Evolutionary conservation across 192 early-diverging fungal genomes (phyloP), one percentile per base, ranked within the genome.

Genomic region (Umbelopsis sp.): DNA sequence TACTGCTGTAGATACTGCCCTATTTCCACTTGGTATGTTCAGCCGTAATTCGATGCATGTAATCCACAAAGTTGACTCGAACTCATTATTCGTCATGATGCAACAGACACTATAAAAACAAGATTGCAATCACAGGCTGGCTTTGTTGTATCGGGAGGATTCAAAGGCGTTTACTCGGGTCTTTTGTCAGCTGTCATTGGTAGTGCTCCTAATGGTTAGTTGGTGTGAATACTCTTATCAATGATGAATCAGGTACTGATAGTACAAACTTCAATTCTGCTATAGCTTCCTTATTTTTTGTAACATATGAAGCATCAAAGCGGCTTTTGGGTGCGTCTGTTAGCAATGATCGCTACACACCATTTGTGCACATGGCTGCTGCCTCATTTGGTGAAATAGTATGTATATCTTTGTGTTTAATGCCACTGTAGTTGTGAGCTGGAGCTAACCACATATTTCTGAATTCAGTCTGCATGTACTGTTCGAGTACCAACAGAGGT

Each of bases 401-500:
- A 81, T 67, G 87, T 80, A 72, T 52, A 16, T 46, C 27, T 20
- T 55, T 69, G 75, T 6, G 8, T 73, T 72, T 53, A 68, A 33
- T 74, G 41, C 49, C 68, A 13, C 7, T 35, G 23, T 12, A 49
- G 25, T 44, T 45, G 27, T 18, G 44, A 64, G 46, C 15, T 23
- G 18, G 25, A 25, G 9, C 66, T 45, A 33, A 35, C 8, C 46
- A n/a, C 18, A 1, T 71, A 45, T 55, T 8, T 55, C 10, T n/a
- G 35, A 20, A 13, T 49, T 23, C 67, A 93, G 92, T 80, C 89
- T 9, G 97, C 97, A 6, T 97, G 97, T 73, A 77, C 93, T 53
- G 89, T 97, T 30, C 86, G 97, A 20, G 95, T 97, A 20, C 97
- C 97, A 3, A 97, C 97, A 16, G 97, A 99, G 71, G 92, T 97